phyloP scores from a whole-genome alignment of 106 monocot genomes.

The Chionographis japonica region DNA sequence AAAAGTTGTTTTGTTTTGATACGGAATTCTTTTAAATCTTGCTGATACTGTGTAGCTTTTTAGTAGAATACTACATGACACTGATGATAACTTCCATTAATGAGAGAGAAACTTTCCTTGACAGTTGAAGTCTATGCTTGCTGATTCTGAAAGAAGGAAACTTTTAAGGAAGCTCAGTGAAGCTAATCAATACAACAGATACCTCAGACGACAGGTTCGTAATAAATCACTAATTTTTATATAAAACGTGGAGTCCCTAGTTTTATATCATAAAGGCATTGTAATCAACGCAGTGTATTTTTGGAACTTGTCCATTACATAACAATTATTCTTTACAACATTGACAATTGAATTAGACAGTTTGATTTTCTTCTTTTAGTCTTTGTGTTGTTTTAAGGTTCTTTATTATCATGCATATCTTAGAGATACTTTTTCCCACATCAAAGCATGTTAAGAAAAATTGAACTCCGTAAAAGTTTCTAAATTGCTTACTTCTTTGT shows the following conservation, averaged over 20 bases:
- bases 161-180: slow-evolving; percentile 79
- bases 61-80: not conserved
- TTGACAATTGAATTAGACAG: too few species aligned
- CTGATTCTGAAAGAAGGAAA: slow-evolving; percentile 64
- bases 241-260: too few species aligned
- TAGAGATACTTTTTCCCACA: too few species aligned
- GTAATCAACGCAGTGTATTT: not conserved
- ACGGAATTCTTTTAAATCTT: not conserved
- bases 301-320: too few species aligned
- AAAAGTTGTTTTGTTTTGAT: too few species aligned
- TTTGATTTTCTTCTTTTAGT: too few species aligned
- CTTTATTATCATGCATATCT: too few species aligned
- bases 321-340: too few species aligned
- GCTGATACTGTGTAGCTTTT: not conserved
- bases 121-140: slow-evolving; percentile 67
- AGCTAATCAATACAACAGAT: slow-evolving; percentile 85
- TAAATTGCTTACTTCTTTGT: too few species aligned
- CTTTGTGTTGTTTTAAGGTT: too few species aligned
- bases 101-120: slow-evolving; percentile 3
- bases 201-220: slow-evolving; percentile 79
- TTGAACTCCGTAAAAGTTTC: too few species aligned
- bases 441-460: too few species aligned
- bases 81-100: not conserved
- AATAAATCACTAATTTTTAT: not conserved
- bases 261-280: not conserved